Conservation (phyloP, 2,329 filamentous ascomycete species). For the Pseudodiploospora longispora region DNA sequence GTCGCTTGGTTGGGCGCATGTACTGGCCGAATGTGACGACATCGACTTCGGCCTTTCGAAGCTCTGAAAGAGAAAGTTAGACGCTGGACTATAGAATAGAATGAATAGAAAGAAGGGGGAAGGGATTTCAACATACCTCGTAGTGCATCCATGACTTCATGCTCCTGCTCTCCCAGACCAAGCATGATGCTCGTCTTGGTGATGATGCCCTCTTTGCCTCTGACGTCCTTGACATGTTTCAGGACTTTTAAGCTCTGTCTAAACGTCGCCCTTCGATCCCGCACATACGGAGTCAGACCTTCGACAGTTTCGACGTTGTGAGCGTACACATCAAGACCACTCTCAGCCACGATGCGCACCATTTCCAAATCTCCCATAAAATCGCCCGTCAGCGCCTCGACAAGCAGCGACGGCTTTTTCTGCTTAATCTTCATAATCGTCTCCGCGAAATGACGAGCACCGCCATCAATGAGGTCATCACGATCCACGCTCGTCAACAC, state of each 20-base stretch:
- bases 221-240: conserved; percentile 69
- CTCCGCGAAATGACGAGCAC: conserved; percentile 83
- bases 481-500: conserved; percentile 91
- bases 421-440: conserved; percentile 91
- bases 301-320: conserved; percentile 97
- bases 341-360: conserved; percentile 75
- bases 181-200: conserved; percentile 99
- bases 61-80: conserved; percentile 39
- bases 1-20: conserved; percentile 96
- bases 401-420: conserved; percentile 67
- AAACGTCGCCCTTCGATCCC: conserved; percentile 85
- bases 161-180: conserved; percentile 84
- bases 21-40: conserved; percentile 99
- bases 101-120: neutral
- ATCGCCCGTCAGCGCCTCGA: conserved; percentile 82
- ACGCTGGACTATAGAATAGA: neutral
- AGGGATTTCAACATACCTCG: conserved; percentile 40
- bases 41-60: conserved; percentile 75
- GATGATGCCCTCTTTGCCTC: conserved; percentile 62
- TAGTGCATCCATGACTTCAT: conserved; percentile 73
- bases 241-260: conserved; percentile 75
- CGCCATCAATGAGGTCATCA: conserved; percentile 84
- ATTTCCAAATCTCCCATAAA: conserved; percentile 79
- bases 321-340: conserved; percentile 90
- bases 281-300: conserved; percentile 77